Percentiles rank a stretch among this genome's conserved stretches.
Conservation (phyloP, 2,329 filamentous ascomycete species). For the Colletotrichum sp. region DNA sequence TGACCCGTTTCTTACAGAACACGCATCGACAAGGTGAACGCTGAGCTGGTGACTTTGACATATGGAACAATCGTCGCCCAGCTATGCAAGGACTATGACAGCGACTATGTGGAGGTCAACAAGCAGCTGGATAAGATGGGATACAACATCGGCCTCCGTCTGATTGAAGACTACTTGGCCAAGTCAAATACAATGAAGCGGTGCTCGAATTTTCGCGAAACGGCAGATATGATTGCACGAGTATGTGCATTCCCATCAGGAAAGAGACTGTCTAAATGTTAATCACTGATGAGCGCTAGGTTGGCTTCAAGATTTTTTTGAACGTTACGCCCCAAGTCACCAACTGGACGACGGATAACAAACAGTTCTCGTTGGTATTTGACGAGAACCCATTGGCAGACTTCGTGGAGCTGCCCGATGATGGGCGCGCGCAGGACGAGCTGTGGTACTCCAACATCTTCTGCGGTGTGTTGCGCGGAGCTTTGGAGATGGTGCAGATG, state of each 20-base stretch:
- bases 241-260: conserved; percentile 46
- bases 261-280: conserved; percentile 8
- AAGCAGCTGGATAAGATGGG: conserved; percentile 99
- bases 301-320: conserved; percentile 98
- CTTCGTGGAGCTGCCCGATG: conserved; percentile 96
- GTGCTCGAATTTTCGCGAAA: conserved; percentile 93
- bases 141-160: conserved; percentile 93
- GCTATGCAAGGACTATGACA: conserved; percentile 94
- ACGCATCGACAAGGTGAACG: conserved; percentile 96
- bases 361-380: conserved; percentile 94
- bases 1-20: conserved; percentile 63
- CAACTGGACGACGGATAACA: conserved; percentile 95
- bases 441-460: conserved; percentile 99
- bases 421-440: conserved; percentile 93
- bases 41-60: conserved; percentile 94
- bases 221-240: conserved; percentile 95
- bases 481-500: conserved; percentile 99
- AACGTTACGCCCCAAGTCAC: conserved; percentile 94
- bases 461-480: conserved; percentile 88
- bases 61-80: conserved; percentile 98
- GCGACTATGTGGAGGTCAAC: conserved; percentile 94
- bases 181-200: conserved; percentile 90
- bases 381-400: conserved; percentile 97
- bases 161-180: conserved; percentile 97
- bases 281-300: conserved; percentile 52